Percentiles rank a stretch among this genome's conserved stretches.
Conservation (phyloP, 441 rosid genomes). For the Adansonia madagascariensis region DNA sequence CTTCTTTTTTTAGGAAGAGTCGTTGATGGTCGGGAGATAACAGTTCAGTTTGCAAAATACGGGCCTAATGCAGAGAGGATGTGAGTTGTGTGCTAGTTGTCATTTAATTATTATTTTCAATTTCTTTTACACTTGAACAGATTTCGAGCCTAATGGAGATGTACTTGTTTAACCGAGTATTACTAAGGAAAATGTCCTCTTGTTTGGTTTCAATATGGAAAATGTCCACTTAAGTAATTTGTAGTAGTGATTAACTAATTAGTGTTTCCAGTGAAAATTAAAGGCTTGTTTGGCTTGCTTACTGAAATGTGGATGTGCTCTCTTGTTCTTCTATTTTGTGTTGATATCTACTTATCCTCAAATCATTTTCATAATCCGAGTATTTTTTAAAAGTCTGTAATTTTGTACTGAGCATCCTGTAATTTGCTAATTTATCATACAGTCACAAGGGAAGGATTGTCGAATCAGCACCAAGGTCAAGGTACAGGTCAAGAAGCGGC, state of each 20-base stretch:
- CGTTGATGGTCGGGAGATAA: conserved; percentile 77
- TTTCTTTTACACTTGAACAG: background rate
- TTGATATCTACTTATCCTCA: background rate
- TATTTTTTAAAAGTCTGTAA: background rate
- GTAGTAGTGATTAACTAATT: background rate
- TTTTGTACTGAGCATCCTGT: conserved; percentile 6
- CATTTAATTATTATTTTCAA: background rate
- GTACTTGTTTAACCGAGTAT: background rate
- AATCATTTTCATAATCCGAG: background rate
- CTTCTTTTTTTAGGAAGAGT: conserved; percentile 51
- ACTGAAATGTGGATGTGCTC: background rate
- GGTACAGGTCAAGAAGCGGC: conserved; percentile 62
- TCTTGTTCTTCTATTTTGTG: background rate
- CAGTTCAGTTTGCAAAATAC: conserved; percentile 76
- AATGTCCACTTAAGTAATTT: background rate
- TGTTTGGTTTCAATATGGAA: background rate
- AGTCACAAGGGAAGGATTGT: conserved; percentile 51
- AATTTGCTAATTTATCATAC: conserved; percentile 25
- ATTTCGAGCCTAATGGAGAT: background rate
- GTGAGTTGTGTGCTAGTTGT: conserved; percentile 39
- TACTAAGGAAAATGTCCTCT: background rate
- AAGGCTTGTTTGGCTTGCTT: conserved; percentile 1
- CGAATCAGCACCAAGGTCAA: conserved; percentile 46
- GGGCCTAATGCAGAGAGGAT: conserved; percentile 79
- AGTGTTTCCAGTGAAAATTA: background rate